Percentiles rank a stretch among this genome's conserved stretches.
Evolutionary conservation across 179 eudicot genomes (phyloP).

Genomic region (Beta lomatogona): DNA sequence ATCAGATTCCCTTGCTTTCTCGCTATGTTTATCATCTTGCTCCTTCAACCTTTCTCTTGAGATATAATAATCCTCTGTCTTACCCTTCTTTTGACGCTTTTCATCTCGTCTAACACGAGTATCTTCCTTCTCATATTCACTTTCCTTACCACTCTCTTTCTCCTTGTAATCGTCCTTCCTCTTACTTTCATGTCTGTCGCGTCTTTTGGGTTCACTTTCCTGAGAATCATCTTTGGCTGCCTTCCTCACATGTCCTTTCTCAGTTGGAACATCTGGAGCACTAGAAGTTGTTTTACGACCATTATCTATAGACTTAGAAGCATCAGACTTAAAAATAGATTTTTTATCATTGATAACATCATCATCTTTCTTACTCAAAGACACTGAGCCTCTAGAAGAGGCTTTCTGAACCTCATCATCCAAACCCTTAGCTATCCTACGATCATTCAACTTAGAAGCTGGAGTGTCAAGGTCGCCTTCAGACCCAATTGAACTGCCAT

Average conservation of each 20-base stretch:
- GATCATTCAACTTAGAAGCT: slow-evolving; percentile 27
- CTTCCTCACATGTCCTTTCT: slow-evolving; percentile 34
- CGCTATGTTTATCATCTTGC: slow-evolving; percentile 48
- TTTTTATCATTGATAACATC: slow-evolving; percentile 29
- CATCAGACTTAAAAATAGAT: slow-evolving; percentile 18
- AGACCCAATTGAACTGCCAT: slow-evolving; percentile 33
- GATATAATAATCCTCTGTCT: slow-evolving; percentile 39
- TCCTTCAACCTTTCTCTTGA: slow-evolving; percentile 63
- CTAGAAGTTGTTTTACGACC: slow-evolving; percentile 26
- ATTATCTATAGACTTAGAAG: slow-evolving; percentile 31
- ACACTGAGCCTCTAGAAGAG: slow-evolving; percentile 24
- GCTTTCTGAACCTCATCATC: slow-evolving; percentile 26
- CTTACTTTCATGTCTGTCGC: slow-evolving; percentile 45
- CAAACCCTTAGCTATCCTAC: slow-evolving; percentile 24
- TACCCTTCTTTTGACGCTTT: slow-evolving; percentile 51
- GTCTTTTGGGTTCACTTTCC: slow-evolving; percentile 46
- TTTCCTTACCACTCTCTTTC: slow-evolving; percentile 43
- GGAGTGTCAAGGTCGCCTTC: slow-evolving; percentile 24
- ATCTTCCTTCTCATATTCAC: slow-evolving; percentile 48
- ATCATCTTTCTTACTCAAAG: slow-evolving; percentile 35
- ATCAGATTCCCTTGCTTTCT: slow-evolving; percentile 59
- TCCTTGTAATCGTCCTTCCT: slow-evolving; percentile 44
- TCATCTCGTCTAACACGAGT: slow-evolving; percentile 50
- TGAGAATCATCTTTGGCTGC: slow-evolving; percentile 39
- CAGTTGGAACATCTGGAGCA: slow-evolving; percentile 42